Evolutionary conservation across 768 basidiomycete species (phyloP).

Genomic region (Tephrocybe sp.): DNA sequence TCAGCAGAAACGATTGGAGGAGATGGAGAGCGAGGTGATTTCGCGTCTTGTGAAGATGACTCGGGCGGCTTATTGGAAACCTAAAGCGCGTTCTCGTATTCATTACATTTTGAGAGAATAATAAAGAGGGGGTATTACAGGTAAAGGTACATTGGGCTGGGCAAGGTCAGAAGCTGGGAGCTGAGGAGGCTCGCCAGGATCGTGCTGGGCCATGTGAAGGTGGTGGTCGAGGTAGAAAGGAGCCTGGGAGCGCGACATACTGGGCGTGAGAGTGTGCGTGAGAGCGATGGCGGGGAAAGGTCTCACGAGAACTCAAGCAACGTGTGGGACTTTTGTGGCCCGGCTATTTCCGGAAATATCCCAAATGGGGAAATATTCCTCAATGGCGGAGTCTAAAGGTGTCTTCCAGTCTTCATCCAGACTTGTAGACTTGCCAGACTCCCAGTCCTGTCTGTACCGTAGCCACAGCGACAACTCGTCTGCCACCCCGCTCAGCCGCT

Average conservation of each 20-base stretch:
- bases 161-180: constrained; percentile 18
- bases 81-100: constrained; percentile 27
- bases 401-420: constrained; percentile 2
- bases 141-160: constrained; percentile 23
- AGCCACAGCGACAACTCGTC: constrained; percentile 37
- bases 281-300: constrained; percentile 34
- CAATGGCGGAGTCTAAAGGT: constrained; percentile 2
- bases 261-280: constrained; percentile 47
- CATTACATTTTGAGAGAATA: constrained; percentile 21
- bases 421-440: neutral
- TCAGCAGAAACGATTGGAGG: constrained; percentile 28
- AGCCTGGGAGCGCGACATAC: constrained; percentile 42
- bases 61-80: constrained; percentile 24
- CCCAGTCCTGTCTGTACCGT: constrained; percentile 20
- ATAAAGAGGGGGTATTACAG: constrained; percentile 29
- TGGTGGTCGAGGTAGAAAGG: constrained; percentile 45
- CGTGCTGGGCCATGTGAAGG: constrained; percentile 37
- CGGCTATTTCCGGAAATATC: constrained; percentile 17
- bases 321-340: constrained; percentile 28
- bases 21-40: constrained; percentile 24
- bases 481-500: constrained; percentile 27
- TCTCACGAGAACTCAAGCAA: constrained; percentile 32
- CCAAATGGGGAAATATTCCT: constrained; percentile 18
- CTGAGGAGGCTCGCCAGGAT: constrained; percentile 12
- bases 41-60: constrained; percentile 14